Conservation (phyloP, 116 monocot species). For the Posidonia oceanica region DNA sequence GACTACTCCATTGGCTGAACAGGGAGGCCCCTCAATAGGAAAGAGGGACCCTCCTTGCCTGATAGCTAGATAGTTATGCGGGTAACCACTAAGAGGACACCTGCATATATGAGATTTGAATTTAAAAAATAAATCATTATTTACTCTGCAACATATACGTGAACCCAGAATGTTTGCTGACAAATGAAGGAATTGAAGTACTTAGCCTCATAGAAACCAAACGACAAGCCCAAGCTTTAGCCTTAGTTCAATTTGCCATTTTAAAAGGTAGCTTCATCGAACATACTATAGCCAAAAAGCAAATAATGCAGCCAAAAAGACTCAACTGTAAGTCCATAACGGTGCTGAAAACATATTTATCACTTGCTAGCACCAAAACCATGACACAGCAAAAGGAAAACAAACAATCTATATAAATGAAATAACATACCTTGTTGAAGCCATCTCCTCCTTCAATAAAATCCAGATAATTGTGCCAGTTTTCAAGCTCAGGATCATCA, state of each 20-base stretch:
- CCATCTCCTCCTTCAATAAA: slow-evolving; percentile 94
- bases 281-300: slow-evolving; percentile 79
- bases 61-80: slow-evolving; percentile 86
- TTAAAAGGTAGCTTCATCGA: slow-evolving; percentile 86
- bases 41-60: slow-evolving; percentile 79
- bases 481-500: slow-evolving; percentile 98
- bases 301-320: slow-evolving; percentile 65
- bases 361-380: slow-evolving; percentile 6
- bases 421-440: slow-evolving; percentile 68
- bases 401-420: slow-evolving; percentile 1
- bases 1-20: slow-evolving; percentile 84
- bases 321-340: slow-evolving; percentile 66
- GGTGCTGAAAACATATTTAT: slow-evolving; percentile 21
- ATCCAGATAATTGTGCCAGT: slow-evolving; percentile 95
- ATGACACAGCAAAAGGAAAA: neutral
- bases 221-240: slow-evolving; percentile 77
- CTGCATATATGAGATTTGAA: slow-evolving; percentile 99
- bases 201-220: slow-evolving; percentile 96
- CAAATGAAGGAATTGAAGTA: slow-evolving; percentile 86
- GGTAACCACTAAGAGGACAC: slow-evolving; percentile 96
- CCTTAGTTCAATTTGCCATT: slow-evolving; percentile 87
- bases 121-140: slow-evolving; percentile 47
- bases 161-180: slow-evolving; percentile 87
- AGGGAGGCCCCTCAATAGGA: slow-evolving; percentile 86
- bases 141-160: slow-evolving; percentile 41